phyloP scores from a whole-genome alignment of 2,329 filamentous ascomycete genomes.

The Metarhizium sp. region DNA sequence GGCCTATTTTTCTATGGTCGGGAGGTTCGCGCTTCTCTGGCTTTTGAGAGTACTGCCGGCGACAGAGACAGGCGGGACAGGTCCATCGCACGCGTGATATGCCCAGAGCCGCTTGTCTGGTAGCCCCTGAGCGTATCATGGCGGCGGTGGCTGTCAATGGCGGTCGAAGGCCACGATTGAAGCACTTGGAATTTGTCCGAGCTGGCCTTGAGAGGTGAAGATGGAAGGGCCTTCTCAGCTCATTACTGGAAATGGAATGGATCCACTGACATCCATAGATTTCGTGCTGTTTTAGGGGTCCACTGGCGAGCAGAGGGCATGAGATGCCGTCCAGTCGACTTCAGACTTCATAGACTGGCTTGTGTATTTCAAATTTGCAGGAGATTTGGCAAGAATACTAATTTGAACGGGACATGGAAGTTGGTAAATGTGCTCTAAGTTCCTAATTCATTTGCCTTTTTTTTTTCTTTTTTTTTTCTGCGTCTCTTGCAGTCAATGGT shows the following conservation, averaged over 20 bases:
- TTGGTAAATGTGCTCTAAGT: too few relatives aligned
- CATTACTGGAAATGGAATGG: slow-evolving; percentile 2
- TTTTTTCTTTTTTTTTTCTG: too few relatives aligned
- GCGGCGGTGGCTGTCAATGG: slow-evolving; percentile 3
- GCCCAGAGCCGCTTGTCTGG: slow-evolving; percentile 10
- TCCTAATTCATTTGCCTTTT: too few relatives aligned
- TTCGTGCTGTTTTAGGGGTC: not conserved
- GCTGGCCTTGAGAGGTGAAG: not conserved
- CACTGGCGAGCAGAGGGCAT: not conserved
- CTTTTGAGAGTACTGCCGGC: slow-evolving; percentile 20
- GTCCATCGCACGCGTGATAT: slow-evolving; percentile 18
- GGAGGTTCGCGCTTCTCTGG: slow-evolving; percentile 25
- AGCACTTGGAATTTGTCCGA: not conserved
- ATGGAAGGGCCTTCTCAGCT: not conserved
- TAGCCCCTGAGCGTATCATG: slow-evolving; percentile 22
- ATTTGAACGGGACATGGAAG: too few relatives aligned
- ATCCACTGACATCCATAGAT: not conserved
- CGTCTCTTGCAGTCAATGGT: not conserved
- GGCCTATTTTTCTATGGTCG: slow-evolving; percentile 52
- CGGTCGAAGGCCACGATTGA: not conserved
- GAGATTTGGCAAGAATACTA: too few relatives aligned
- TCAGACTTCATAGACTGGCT: too few relatives aligned
- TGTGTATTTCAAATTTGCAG: too few relatives aligned
- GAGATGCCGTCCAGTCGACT: too few relatives aligned
- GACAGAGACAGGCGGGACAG: slow-evolving; percentile 20